Base-by-base conservation (phyloP, 2,329 filamentous ascomycete genomes). In the Penicillium psychrosexuale region DNA sequence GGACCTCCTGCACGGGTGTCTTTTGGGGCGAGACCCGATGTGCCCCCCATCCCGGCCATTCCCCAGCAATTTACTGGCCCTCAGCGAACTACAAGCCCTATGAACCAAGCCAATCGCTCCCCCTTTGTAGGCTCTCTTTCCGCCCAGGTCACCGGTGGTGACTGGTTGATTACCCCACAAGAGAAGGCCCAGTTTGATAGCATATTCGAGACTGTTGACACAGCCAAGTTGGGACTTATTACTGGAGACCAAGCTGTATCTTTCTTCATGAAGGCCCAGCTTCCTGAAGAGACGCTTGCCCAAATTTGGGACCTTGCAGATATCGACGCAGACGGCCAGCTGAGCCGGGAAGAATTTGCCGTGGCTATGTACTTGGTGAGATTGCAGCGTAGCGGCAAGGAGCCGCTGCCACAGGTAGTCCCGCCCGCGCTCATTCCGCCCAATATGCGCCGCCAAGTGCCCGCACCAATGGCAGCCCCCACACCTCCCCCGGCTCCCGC, bases 221-320 rank as follows among this genome's bases (percentile, higher is more conserved):
- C 89, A 66, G 78, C 82, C 13, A 88, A 87, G 58, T 85, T 85
- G 65, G 94, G 94, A 0, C 89, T 84, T 65, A 93, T 99, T 61
- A 95, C 88, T 31, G 94, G 94, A 61, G 93, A 97, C 66, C 91
- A 97, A 73, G 94, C 93, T 2, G 94, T 97, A 8, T 83, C 85
- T 8, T 99, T 97, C 76, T 90, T 99, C 72, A 93, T 89, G 70
- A 91, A 96, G 72, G 96, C 93, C 0, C 88, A 90, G 54, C 81
- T 99, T 13, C 84, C 90, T 0, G 93, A 97, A 69, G 93, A 97
- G 66, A 85, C 84, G 9, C 79, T 99, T 50, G 94, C 94, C 30
- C 90, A 95, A 66, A 96, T 99, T 60, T 99, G 94, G 94, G 94
- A 99, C 71, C 83, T 99, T 30, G 88, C 94, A 13, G 94, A 99